A percentile compares a stretch with the other conserved stretches of the same genome.
Conservation (phyloP, 2,329 filamentous ascomycete genomes). For the Fusarium solani-melongenae region DNA sequence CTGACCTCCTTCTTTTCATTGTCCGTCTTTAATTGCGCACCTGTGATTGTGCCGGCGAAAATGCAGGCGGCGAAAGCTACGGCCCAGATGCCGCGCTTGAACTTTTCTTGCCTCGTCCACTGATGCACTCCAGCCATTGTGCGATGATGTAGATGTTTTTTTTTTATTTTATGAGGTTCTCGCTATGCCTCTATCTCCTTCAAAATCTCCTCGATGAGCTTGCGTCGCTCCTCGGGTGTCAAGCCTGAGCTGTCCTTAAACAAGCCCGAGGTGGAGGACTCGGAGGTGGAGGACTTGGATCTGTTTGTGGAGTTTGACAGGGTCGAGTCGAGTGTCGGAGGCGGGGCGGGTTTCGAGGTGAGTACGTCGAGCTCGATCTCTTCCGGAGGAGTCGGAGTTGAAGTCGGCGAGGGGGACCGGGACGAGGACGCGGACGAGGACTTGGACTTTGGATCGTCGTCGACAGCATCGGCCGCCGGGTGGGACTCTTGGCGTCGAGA, state of each 20-base stretch:
- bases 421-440: slow-evolving; percentile 8
- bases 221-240: slow-evolving; percentile 34
- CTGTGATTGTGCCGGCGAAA: slow-evolving; percentile 59
- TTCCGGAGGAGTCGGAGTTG: slow-evolving; percentile 4
- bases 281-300: not conserved
- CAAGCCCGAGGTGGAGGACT: not conserved
- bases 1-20: slow-evolving; percentile 58
- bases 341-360: not conserved
- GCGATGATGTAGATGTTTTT: not conserved
- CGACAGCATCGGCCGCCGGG: slow-evolving; percentile 16
- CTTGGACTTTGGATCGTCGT: slow-evolving; percentile 13
- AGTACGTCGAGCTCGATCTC: slow-evolving; percentile 16
- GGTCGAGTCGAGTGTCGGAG: not conserved
- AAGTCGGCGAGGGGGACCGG: slow-evolving; percentile 22
- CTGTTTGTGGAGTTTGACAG: not conserved
- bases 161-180: not conserved
- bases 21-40: slow-evolving; percentile 61
- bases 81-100: slow-evolving; percentile 53
- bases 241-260: slow-evolving; percentile 13
- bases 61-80: slow-evolving; percentile 59
- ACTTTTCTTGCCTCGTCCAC: slow-evolving; percentile 49
- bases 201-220: slow-evolving; percentile 41
- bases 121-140: slow-evolving; percentile 27
- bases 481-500: slow-evolving; percentile 16
- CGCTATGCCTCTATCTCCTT: slow-evolving; percentile 39